These are phyloP conservation scores for Penicillium occitanis DNA, from an alignment of 2,329 filamentous ascomycete genomes.

Conservation along the genomic window DNA sequence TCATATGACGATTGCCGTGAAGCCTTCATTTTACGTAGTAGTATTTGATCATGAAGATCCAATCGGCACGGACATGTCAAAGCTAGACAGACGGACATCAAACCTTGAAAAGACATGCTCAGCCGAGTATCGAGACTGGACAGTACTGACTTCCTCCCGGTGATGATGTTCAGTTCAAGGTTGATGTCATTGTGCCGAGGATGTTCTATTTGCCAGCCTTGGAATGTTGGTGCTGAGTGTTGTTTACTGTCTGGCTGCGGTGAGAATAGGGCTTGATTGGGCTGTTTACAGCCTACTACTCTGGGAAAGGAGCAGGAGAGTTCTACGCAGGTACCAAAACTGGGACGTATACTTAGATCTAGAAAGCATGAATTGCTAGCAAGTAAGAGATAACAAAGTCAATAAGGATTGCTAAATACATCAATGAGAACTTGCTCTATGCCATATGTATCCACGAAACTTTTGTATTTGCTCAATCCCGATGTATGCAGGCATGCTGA, in stretches of 20 bases:
- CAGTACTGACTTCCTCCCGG: too few species aligned
- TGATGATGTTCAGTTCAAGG: too few species aligned
- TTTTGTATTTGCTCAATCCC: not conserved
- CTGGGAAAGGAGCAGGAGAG: too few species aligned
- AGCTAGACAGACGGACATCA: not conserved
- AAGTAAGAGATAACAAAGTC: not conserved
- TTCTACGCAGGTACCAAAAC: too few species aligned
- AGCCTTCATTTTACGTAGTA: too few species aligned
- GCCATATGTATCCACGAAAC: not conserved
- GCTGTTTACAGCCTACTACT: too few species aligned
- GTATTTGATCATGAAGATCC: not conserved
- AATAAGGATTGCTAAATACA: constrained; percentile 9
- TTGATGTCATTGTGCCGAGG: too few species aligned
- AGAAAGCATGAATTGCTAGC: not conserved
- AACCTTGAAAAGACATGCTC: not conserved
- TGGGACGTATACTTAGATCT: not conserved
- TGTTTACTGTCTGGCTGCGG: too few species aligned
- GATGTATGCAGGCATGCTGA: not conserved
- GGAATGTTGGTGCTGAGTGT: too few species aligned
- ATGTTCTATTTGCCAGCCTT: too few species aligned
- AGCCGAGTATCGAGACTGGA: not conserved
- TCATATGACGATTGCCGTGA: not conserved
- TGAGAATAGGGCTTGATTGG: too few species aligned
- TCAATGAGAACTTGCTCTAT: constrained; percentile 5
- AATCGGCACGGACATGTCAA: not conserved